phyloP scores from a whole-genome alignment of 2,329 filamentous ascomycete genomes.

The Cladosporium sp. region DNA sequence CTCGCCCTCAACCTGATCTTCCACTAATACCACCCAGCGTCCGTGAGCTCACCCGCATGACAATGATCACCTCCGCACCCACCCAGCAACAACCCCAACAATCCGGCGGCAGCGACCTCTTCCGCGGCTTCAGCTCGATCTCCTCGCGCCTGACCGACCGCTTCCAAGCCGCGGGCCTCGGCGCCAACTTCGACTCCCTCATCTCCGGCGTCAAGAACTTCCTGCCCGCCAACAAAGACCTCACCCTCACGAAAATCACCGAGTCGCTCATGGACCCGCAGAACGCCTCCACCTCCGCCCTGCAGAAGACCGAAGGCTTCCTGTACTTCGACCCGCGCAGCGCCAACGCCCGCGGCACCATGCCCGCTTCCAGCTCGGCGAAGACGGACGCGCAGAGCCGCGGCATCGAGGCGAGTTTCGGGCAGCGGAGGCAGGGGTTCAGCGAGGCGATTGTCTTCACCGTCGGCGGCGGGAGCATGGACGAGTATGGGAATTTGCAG shows the following conservation, averaged over 20 bases:
- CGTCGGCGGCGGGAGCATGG: slow-evolving; percentile 87
- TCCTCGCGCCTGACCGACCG: slow-evolving; percentile 88
- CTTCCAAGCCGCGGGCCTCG: slow-evolving; percentile 83
- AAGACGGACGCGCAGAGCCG: slow-evolving; percentile 30
- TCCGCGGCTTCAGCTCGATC: slow-evolving; percentile 87
- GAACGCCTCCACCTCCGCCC: slow-evolving; percentile 80
- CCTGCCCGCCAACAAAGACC: slow-evolving; percentile 88
- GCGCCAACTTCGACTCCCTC: slow-evolving; percentile 84
- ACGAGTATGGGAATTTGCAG: slow-evolving; percentile 95
- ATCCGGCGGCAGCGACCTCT: slow-evolving; percentile 67
- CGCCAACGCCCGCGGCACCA: slow-evolving; percentile 84
- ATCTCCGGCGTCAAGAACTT: slow-evolving; percentile 98
- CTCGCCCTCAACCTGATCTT: background rate
- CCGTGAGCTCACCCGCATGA: slow-evolving; percentile 93
- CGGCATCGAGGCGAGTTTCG: slow-evolving; percentile 78
- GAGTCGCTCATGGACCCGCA: slow-evolving; percentile 97
- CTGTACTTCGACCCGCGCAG: slow-evolving; percentile 95
- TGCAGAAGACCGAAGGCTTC: slow-evolving; percentile 93
- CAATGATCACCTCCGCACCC: slow-evolving; percentile 85
- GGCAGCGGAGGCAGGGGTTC: slow-evolving; percentile 60
- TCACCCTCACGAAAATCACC: slow-evolving; percentile 95
- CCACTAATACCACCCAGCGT: slow-evolving; percentile 48
- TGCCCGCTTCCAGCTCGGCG: slow-evolving; percentile 65
- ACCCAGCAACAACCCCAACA: slow-evolving; percentile 48
- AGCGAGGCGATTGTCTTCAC: slow-evolving; percentile 37